Conservation (phyloP, 192 early-diverging fungal genomes). For the Linnemannia exigua region DNA sequence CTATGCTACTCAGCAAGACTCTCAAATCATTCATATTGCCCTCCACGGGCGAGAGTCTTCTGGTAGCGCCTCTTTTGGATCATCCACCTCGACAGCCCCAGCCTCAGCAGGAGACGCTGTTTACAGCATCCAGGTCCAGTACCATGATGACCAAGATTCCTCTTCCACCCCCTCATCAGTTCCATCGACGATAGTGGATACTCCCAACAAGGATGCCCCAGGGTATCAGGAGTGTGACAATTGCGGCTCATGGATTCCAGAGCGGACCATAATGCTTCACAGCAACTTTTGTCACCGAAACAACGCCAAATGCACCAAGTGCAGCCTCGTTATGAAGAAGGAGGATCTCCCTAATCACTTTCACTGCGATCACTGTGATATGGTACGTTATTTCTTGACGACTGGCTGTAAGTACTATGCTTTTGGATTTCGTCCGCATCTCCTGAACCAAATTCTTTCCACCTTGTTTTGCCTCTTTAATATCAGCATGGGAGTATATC, state of each 20-base stretch:
- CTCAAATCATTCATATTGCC: slow-evolving; percentile 50
- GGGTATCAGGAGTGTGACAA: slow-evolving; percentile 73
- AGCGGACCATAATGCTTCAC: slow-evolving; percentile 75
- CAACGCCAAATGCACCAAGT: slow-evolving; percentile 76
- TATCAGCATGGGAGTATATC: slow-evolving; percentile 57
- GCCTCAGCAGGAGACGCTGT: background rate
- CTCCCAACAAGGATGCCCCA: slow-evolving; percentile 27
- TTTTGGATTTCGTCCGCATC: background rate
- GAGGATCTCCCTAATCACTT: slow-evolving; percentile 78
- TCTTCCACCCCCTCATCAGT: background rate
- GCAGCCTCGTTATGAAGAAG: slow-evolving; percentile 77
- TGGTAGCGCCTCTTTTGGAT: background rate
- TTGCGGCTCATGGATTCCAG: slow-evolving; percentile 78
- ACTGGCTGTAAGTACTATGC: too few species aligned
- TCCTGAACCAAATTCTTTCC: background rate
- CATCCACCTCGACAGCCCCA: slow-evolving; percentile 10
- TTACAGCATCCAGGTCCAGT: slow-evolving; percentile 28
- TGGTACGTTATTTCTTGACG: slow-evolving; percentile 30
- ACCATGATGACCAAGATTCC: slow-evolving; percentile 28
- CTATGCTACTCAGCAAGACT: slow-evolving; percentile 49
- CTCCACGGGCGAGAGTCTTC: slow-evolving; percentile 56
- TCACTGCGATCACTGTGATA: slow-evolving; percentile 85
- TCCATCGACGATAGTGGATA: slow-evolving; percentile 7
- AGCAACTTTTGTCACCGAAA: slow-evolving; percentile 85
- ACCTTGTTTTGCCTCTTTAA: background rate